A percentile compares a stretch with the other conserved stretches of the same genome.
Conservation (phyloP, 2,329 filamentous ascomycete species). For the Apiospora aurea region DNA sequence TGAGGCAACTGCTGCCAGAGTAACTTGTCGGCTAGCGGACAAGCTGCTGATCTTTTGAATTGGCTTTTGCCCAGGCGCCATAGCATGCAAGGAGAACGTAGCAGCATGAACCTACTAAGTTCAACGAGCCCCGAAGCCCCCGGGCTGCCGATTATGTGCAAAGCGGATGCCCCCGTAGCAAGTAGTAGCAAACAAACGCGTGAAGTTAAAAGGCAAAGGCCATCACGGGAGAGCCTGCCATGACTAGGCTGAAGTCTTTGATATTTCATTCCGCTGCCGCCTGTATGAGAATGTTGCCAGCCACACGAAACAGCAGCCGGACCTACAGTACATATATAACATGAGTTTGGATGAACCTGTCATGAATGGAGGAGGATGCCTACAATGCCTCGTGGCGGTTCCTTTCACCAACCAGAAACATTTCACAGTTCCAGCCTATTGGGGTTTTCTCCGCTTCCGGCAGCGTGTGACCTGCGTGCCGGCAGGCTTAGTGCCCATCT, state of each 20-base stretch:
- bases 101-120: neutral
- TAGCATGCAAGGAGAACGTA: conserved; percentile 1
- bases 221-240: neutral
- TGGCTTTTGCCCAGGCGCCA: conserved; percentile 5
- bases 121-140: neutral
- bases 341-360: neutral
- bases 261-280: neutral
- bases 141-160: neutral
- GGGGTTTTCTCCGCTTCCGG: neutral
- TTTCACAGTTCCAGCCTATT: conserved; percentile 14
- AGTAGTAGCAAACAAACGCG: neutral
- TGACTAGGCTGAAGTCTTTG: neutral
- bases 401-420: conserved; percentile 14
- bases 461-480: neutral
- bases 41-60: neutral
- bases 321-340: neutral
- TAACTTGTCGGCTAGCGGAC: neutral
- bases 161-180: neutral
- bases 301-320: neutral
- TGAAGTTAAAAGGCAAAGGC: neutral
- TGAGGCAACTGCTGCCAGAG: conserved; percentile 6
- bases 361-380: neutral
- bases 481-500: neutral
- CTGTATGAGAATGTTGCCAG: neutral
- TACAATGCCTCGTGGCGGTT: conserved; percentile 2